These are phyloP conservation scores for Termitomyces bulborhizus DNA, from an alignment of 768 basidiomycete genomes.

Conservation along the genomic window DNA sequence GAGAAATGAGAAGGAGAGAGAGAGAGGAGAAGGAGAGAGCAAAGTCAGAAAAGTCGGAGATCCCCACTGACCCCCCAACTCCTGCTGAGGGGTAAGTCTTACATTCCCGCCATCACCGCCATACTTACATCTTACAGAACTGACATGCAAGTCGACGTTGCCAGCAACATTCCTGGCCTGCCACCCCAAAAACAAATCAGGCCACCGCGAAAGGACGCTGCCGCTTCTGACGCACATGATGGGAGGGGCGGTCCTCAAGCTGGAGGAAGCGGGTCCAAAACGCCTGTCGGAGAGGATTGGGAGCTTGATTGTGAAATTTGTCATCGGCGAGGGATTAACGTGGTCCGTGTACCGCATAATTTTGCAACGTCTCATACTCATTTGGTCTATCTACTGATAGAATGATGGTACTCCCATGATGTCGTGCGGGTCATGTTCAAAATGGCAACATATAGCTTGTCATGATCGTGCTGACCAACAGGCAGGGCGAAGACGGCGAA, in stretches of 20 bases:
- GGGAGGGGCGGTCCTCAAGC: neutral
- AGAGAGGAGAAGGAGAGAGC: constrained; percentile 42
- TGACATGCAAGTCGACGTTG: constrained; percentile 3
- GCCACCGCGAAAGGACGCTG: constrained; percentile 5
- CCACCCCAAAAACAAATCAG: neutral
- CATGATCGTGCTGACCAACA: constrained; percentile 68
- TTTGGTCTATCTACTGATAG: constrained; percentile 29
- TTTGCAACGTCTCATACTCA: constrained; percentile 7
- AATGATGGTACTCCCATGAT: constrained; percentile 77
- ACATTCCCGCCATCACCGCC: neutral
- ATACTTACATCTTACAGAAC: neutral
- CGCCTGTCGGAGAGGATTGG: constrained; percentile 65
- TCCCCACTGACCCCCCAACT: constrained; percentile 9
- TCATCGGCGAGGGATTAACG: constrained; percentile 60
- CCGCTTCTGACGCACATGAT: neutral
- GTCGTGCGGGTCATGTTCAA: constrained; percentile 73
- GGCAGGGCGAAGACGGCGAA: constrained; percentile 59
- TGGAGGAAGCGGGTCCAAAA: constrained; percentile 34
- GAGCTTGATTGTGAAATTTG: constrained; percentile 88
- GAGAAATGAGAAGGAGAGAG: constrained; percentile 48
- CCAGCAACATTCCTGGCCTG: neutral
- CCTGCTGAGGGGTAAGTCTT: constrained; percentile 8
- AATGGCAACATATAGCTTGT: constrained; percentile 89
- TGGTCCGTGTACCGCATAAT: constrained; percentile 38
- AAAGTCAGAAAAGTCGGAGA: constrained; percentile 21